Base-by-base conservation (phyloP, 116 monocot genomes). In the Iris pallida region DNA sequence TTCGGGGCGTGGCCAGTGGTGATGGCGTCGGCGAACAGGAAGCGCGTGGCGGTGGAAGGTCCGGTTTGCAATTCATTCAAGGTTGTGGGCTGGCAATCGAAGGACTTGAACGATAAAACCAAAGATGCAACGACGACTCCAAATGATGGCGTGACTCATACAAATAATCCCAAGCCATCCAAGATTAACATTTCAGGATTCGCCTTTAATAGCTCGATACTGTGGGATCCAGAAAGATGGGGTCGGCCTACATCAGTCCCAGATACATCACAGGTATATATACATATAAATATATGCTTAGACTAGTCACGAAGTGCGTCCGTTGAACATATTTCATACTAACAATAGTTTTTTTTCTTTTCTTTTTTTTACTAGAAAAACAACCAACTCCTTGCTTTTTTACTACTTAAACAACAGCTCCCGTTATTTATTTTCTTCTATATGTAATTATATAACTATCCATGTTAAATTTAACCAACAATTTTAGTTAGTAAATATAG, bases 151-250 rank as follows among this genome's bases (percentile, higher is more conserved):
- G 69, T 63, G 5, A 41, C 47, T 6, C 44, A 11, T 5, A 61
- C 16, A 4, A 41, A 4, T 1, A 57, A 20, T 4, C 61, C n/a
- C 0, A 54, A 40, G 46, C 10, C 56, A 5, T 15, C 14, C 4
- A 63, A 13, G 66, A 80, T 87, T 16, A 73, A 79, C 59, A 61
- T 91, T 46, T 87, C 94, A 16, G 69, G 83, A 16, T 87, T 94
- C 47, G 87, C 83, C 1, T 94, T 94, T 71, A 94, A 94, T 63
- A 94, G 94, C 68, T 85, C 87, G 1, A 81, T 88, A 15, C 73
- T 92, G n/a, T 92, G 88, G 92, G 88, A 87, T 61, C 88, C 88
- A 0, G 90, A 90, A 74, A 61, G 93, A 59, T 93, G 93, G 93
- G 89, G 89, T 12, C 79, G 89, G 4, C 68, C 86, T 8, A 73